phyloP scores from a whole-genome alignment of 495 filamentous ascomycete species.

The Xylaria acuta region DNA sequence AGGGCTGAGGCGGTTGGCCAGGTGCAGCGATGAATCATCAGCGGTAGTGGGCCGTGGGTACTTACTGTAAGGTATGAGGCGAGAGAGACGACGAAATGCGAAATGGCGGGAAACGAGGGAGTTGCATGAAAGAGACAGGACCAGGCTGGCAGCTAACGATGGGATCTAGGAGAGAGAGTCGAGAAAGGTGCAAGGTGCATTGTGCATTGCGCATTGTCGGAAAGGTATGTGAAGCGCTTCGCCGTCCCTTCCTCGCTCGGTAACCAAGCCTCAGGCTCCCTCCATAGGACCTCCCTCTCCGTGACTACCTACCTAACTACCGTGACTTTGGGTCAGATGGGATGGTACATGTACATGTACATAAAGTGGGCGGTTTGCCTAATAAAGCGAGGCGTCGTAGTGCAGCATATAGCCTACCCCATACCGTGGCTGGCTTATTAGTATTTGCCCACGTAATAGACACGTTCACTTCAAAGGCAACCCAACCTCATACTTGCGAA shows the following conservation, averaged over 20 bases:
- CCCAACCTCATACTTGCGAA: background rate
- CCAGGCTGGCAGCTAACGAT: no score
- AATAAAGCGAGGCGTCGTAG: background rate
- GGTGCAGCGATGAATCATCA: background rate
- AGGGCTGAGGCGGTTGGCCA: background rate
- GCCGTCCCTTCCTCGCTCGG: constrained; percentile 1
- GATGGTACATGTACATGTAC: background rate
- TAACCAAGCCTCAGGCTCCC: background rate
- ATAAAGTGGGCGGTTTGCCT: background rate
- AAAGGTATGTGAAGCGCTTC: background rate
- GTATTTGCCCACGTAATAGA: background rate
- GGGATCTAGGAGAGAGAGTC: no score
- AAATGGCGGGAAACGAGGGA: background rate
- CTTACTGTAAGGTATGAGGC: background rate
- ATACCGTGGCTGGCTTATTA: background rate
- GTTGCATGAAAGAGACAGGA: no score
- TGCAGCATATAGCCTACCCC: background rate
- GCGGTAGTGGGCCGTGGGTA: background rate
- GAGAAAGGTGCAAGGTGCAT: no score
- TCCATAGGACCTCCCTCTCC: background rate
- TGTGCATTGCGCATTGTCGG: background rate
- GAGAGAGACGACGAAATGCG: constrained; percentile 7
- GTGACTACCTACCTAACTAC: background rate
- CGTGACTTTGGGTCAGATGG: constrained; percentile 1
- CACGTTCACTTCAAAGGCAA: background rate